phyloP scores from a whole-genome alignment of 2,329 filamentous ascomycete species.

The Drechslera avenae region DNA sequence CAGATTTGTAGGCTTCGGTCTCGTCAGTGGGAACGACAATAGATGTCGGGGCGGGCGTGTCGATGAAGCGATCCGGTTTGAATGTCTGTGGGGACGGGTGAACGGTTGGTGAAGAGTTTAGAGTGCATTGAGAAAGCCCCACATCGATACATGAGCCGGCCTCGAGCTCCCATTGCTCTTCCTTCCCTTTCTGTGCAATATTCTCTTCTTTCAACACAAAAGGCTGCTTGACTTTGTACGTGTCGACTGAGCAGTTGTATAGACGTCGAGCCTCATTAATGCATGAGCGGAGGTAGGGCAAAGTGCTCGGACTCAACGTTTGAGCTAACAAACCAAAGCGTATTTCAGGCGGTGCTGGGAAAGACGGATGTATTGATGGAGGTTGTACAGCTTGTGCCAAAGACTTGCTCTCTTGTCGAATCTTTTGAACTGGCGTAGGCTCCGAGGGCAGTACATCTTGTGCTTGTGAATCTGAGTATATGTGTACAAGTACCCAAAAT shows the following conservation, averaged over 20 bases:
- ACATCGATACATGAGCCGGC: constrained; percentile 36
- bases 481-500: constrained; percentile 43
- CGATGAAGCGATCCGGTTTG: constrained; percentile 36
- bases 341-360: constrained; percentile 44
- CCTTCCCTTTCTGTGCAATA: constrained; percentile 16
- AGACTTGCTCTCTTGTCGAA: constrained; percentile 35
- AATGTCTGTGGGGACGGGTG: constrained; percentile 29
- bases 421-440: constrained; percentile 26
- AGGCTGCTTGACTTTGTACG: constrained; percentile 27
- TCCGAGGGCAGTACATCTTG: constrained; percentile 7
- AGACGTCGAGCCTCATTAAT: constrained; percentile 42
- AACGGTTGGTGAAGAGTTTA: constrained; percentile 37
- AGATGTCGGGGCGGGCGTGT: constrained; percentile 20
- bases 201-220: constrained; percentile 29
- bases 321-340: constrained; percentile 24
- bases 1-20: constrained; percentile 27
- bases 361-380: constrained; percentile 44
- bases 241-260: constrained; percentile 31
- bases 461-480: constrained; percentile 26
- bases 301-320: constrained; percentile 15
- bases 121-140: constrained; percentile 37
- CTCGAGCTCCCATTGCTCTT: constrained; percentile 36
- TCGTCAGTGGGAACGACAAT: constrained; percentile 19
- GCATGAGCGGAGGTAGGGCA: constrained; percentile 37
- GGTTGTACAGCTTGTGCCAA: constrained; percentile 43